Evolutionary conservation across 208 protist species (phyloP).

Genomic region (Trypanosoma mega): DNA sequence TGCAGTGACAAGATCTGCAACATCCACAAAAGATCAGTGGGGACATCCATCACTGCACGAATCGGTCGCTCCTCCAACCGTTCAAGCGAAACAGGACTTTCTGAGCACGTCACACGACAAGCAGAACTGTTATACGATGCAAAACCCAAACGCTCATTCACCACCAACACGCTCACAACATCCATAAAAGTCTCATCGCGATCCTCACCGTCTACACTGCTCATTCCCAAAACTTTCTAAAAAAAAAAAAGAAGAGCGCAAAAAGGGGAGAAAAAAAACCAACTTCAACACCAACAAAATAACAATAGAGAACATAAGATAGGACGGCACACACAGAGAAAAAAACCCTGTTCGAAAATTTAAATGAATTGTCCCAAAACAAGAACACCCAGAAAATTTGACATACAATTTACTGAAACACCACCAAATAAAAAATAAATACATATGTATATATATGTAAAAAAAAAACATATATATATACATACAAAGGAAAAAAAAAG

Average conservation of each 20-base stretch:
- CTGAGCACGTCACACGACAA: conserved; percentile 33
- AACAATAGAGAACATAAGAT: too few species aligned
- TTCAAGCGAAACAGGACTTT: conserved; percentile 24
- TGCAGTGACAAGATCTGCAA: conserved; percentile 17
- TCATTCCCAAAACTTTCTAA: conserved; percentile 3
- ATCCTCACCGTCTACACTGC: conserved; percentile 8
- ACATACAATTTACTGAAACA: too few species aligned
- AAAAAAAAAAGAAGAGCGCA: conserved; percentile 28
- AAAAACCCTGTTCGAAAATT: too few species aligned
- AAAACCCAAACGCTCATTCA: conserved; percentile 34
- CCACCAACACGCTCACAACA: conserved; percentile 31
- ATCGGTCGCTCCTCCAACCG: conserved; percentile 13
- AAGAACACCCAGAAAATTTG: too few species aligned
- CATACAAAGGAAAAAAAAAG: too few species aligned
- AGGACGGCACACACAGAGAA: too few species aligned
- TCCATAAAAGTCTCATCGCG: conserved; percentile 27
- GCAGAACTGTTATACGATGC: conserved; percentile 36
- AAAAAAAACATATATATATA: too few species aligned
- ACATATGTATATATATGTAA: too few species aligned
- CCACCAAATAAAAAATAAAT: too few species aligned
- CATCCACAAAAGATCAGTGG: conserved; percentile 27
- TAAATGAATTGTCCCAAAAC: too few species aligned
- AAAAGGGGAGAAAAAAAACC: too few species aligned
- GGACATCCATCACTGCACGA: conserved; percentile 24
- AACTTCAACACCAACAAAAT: too few species aligned